Base-by-base conservation (phyloP, 1,139 yeast genomes). In the Hyphopichia wangnamkhiaoensis region DNA sequence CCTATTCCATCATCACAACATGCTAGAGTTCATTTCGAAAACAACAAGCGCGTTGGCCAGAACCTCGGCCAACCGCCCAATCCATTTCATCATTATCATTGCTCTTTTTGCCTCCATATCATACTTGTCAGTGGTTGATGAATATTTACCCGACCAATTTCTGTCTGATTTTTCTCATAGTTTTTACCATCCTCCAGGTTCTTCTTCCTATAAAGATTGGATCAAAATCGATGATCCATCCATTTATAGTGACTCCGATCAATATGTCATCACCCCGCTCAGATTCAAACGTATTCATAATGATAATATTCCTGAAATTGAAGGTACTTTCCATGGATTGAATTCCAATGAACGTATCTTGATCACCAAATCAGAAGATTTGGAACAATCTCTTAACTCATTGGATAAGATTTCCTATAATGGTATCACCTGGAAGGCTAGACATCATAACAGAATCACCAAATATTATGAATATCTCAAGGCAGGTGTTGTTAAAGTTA, bases 51-150 rank as follows among this genome's bases (percentile, higher is more conserved):
- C 65, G 34, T 53, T 84, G 44, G 86, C 95, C 27, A 77, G 74
- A 48, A 61, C 76, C 31, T 81, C 93, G 36, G 95, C 96, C 16
- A 80, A 79, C 48, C 79, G 84, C 54, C 99, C 99, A 25, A 89
- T 93, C 51, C 98, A 93, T 62, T 79, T 91, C 43, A 82, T 93
- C 43, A 81, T 90, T 37, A 58, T 81, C 46, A 79, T 91, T 14
- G 76, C 94, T 21, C 65, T 89, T 40, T 65, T 88, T 42, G 95
- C 95, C 2, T 84, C 95, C 8, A 69, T 86, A 40, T 89, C 94
- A 10, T 93, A 89, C 62, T 75, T 89, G 50, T 79, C 93, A 14
- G 80, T 89, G 16, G 84, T 90, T 30, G 95, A 88, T 57, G 84
- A 86, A 48, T 87, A 88, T 53, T 73, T 86, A 41, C 81, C 84